Evolutionary conservation across 2,329 filamentous ascomycete genomes (phyloP).

Genomic region (Scopulariopsis brevicaulis): DNA sequence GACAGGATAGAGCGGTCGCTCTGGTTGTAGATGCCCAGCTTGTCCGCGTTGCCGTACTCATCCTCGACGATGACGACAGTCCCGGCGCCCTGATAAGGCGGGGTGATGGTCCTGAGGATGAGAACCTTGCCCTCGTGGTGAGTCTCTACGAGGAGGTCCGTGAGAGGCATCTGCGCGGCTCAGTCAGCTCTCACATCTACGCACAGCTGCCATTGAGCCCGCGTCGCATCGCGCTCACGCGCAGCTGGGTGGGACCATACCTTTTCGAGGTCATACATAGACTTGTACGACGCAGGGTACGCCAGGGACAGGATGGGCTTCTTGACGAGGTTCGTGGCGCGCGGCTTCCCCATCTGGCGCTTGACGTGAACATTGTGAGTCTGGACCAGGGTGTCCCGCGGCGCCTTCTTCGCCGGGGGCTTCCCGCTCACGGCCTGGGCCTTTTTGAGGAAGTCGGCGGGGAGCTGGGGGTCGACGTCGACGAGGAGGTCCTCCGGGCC

Average conservation of each 20-base stretch:
- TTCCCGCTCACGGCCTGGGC: constrained; percentile 11
- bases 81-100: constrained; percentile 19
- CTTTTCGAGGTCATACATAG: constrained; percentile 6
- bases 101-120: constrained; percentile 17
- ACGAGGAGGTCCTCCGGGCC: constrained; percentile 10
- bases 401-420: constrained; percentile 6
- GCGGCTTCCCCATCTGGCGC: constrained; percentile 1
- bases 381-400: constrained; percentile 7
- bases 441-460: constrained; percentile 10
- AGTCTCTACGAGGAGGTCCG: constrained; percentile 16
- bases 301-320: constrained; percentile 12
- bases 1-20: constrained; percentile 17
- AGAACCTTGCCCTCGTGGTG: constrained; percentile 20
- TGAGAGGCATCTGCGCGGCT: constrained; percentile 15
- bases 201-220: neutral
- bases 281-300: constrained; percentile 10
- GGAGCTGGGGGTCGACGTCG: constrained; percentile 12
- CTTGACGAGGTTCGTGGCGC: constrained; percentile 12
- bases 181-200: neutral
- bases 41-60: constrained; percentile 21
- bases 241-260: constrained; percentile 3
- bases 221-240: neutral
- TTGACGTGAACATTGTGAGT: constrained; percentile 11
- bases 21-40: constrained; percentile 25
- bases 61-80: constrained; percentile 22